These are phyloP conservation scores for Selaginella tamariscina DNA, from an alignment of 75 land plant species.

Conservation along the genomic window DNA sequence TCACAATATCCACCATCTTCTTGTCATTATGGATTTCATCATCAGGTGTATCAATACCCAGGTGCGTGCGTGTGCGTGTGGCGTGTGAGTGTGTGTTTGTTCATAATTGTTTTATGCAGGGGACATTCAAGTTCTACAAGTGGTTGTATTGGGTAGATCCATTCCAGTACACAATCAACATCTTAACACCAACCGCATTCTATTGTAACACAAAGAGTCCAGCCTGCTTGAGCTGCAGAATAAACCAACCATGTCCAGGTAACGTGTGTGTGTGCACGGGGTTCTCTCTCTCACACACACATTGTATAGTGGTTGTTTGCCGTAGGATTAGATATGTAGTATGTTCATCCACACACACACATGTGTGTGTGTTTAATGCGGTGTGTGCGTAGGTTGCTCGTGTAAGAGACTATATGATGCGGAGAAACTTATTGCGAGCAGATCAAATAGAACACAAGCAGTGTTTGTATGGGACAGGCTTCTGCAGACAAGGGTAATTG, in stretches of 20 bases:
- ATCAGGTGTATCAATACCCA: slow-evolving; percentile 6
- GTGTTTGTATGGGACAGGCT: slow-evolving; percentile 7
- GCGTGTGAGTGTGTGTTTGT: no score
- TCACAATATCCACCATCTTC: not conserved
- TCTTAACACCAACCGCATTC: not conserved
- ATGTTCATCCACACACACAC: no score
- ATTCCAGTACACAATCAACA: slow-evolving; percentile 11
- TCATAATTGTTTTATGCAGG: no score
- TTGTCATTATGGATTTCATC: slow-evolving; percentile 1
- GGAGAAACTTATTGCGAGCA: not conserved
- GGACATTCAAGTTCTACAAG: not conserved
- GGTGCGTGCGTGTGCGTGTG: no score
- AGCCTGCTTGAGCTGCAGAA: slow-evolving; percentile 1
- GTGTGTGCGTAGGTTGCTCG: no score
- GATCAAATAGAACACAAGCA: not conserved
- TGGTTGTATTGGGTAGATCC: slow-evolving; percentile 9
- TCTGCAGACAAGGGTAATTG: not conserved
- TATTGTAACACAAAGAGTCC: slow-evolving; percentile 6
- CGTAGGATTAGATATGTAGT: no score
- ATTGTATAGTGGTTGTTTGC: no score
- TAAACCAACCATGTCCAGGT: slow-evolving; percentile 1
- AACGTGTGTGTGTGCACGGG: no score
- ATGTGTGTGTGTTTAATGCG: no score
- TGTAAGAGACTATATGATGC: not conserved
- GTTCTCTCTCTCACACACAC: no score